Base-by-base conservation (phyloP, 768 basidiomycete species). In the Leucosporidium creatinivorum region DNA sequence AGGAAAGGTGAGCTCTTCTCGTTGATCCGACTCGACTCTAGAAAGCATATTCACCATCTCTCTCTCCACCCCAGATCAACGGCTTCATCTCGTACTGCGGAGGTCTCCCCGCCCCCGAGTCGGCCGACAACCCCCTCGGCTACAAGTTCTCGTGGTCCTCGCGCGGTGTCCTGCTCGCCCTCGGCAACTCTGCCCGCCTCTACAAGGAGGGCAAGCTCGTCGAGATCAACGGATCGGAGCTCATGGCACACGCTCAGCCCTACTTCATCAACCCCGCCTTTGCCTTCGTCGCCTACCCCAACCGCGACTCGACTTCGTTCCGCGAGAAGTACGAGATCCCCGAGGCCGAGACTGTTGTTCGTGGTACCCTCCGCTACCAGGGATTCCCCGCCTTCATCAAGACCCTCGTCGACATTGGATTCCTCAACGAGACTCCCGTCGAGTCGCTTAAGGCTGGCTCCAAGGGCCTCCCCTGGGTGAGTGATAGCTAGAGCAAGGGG, bases 81-180 rank as follows among this genome's bases (percentile, higher is more conserved):
- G 81, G 89, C 73, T 98, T 98, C 84, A 80, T 88, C 63, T 93
- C 90, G 0, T 96, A 91, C 84, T 98, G 94, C 72, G 93, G 93
- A 76, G 94, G 94, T 66, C 88, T 97, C 58, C 93, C 93, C 58
- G 91, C 93, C 0, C 90, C 92, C 10, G 87, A 91, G 74, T 88
- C 88, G 76, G 85, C 91, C 6, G 86, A 87, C 76, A 99, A 98
- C 81, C 93, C 96, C 3, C 87, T 98, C 65, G 94, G 94, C 17
- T 99, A 97, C 86, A 97, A 97, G 79, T 97, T 99, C 81, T 96
- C 92, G 48, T 98, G 96, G 96, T 94, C 92, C 10, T 89, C 93
- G 12, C 88, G 92, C 26, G 94, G 93, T 61, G 93, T 93, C 54
- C 87, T 99, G 63, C 88, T 97, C 73, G 94, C 96, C 3, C 85